These are phyloP conservation scores for Suillus variegatus DNA, from an alignment of 768 basidiomycete species.

Conservation along the genomic window DNA sequence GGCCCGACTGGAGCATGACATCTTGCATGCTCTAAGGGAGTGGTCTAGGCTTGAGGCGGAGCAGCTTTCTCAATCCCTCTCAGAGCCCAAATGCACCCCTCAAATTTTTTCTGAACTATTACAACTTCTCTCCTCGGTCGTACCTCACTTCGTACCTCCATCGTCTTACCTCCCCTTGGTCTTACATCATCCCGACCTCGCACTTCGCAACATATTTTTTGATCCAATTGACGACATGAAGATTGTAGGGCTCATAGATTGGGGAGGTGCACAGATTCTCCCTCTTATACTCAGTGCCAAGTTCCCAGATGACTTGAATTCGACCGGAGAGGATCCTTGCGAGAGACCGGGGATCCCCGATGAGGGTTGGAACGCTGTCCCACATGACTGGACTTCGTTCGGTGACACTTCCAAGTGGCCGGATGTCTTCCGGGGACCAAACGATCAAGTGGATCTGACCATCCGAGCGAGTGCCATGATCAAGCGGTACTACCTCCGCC, in stretches of 20 bases:
- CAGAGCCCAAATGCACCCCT: slow-evolving; percentile 2
- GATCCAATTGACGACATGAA: neutral
- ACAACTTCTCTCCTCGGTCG: neutral
- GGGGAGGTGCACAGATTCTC: slow-evolving; percentile 1
- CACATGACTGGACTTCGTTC: slow-evolving; percentile 6
- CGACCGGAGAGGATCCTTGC: neutral
- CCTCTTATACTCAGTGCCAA: neutral
- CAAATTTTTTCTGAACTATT: neutral
- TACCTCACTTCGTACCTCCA: neutral
- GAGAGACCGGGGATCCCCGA: neutral
- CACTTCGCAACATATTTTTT: slow-evolving; percentile 4
- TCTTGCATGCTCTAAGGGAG: neutral
- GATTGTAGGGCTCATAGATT: slow-evolving; percentile 1
- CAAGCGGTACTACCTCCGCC: neutral
- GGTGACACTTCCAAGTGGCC: slow-evolving; percentile 4
- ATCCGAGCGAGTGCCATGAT: neutral
- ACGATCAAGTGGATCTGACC: neutral
- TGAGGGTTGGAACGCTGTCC: neutral
- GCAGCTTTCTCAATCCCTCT: neutral
- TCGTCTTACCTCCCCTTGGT: neutral
- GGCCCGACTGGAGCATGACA: neutral
- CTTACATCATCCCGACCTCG: slow-evolving; percentile 3
- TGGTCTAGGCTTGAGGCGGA: neutral
- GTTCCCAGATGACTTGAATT: neutral
- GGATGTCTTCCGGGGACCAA: neutral